Evolutionary conservation across 2,329 filamentous ascomycete species (phyloP).

Genomic region (Aspergillus oerlinghausenensis): DNA sequence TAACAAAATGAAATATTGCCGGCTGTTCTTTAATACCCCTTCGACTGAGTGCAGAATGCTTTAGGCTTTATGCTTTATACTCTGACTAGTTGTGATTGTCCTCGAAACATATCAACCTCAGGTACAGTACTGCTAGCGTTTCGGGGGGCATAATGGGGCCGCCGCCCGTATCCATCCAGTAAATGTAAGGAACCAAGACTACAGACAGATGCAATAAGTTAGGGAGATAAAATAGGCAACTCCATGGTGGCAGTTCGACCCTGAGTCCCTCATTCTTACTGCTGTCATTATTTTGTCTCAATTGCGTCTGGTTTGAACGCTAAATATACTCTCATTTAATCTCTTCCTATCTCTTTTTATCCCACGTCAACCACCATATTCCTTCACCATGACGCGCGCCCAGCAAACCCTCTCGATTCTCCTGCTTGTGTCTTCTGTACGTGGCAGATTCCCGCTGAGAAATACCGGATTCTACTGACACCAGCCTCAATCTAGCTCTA

Average conservation of each 20-base stretch:
- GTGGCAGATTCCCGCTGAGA: constrained; percentile 20
- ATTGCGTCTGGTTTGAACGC: background rate
- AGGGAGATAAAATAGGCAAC: background rate
- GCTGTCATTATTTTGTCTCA: background rate
- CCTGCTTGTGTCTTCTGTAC: constrained; percentile 82
- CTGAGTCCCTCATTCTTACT: background rate
- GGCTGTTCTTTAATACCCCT: no score
- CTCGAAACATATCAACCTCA: background rate
- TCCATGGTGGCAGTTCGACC: background rate
- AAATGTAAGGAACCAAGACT: background rate
- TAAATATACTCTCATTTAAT: background rate
- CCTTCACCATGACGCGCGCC: constrained; percentile 77
- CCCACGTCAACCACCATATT: background rate
- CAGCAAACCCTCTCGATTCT: constrained; percentile 86
- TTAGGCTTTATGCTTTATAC: background rate
- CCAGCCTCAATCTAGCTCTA: constrained; percentile 63
- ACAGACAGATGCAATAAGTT: background rate
- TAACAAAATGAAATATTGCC: background rate
- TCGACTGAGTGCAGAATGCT: background rate
- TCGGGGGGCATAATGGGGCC: background rate
- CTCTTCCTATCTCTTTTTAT: constrained; percentile 1
- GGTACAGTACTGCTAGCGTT: background rate
- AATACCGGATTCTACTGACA: constrained; percentile 3
- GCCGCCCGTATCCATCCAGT: background rate
- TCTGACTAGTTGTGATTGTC: background rate